phyloP scores from a whole-genome alignment of 495 filamentous ascomycete genomes.

The Wilcoxina mikolae region DNA sequence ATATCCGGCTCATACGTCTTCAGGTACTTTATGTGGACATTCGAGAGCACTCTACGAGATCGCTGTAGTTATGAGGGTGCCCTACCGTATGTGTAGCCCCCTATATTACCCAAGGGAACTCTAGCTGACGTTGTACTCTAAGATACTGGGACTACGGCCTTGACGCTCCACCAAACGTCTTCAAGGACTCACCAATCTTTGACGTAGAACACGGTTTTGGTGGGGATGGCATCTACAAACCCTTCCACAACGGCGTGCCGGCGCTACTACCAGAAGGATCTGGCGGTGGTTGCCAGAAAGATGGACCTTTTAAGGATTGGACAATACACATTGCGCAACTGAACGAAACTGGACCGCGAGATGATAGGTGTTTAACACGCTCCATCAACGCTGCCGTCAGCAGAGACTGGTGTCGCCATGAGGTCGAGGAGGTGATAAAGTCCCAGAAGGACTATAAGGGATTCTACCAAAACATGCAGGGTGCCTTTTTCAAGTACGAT shows the following conservation, averaged over 20 bases:
- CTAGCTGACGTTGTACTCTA: background rate
- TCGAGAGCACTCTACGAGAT: constrained; percentile 23
- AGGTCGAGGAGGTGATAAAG: constrained; percentile 7
- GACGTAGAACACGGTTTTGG: constrained; percentile 32
- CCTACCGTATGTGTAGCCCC: constrained; percentile 19
- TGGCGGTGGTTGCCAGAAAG: constrained; percentile 29
- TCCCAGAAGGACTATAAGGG: background rate
- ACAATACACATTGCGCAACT: constrained; percentile 11
- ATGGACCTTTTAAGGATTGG: constrained; percentile 33
- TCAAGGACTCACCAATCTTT: constrained; percentile 28
- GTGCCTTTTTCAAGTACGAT: background rate
- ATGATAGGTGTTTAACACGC: constrained; percentile 13
- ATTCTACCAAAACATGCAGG: constrained; percentile 2
- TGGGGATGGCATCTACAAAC: constrained; percentile 28
- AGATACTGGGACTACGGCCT: constrained; percentile 35
- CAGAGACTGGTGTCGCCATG: constrained; percentile 1
- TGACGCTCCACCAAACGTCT: constrained; percentile 28
- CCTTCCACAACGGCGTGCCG: background rate
- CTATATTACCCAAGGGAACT: background rate
- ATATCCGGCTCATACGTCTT: too few relatives aligned
- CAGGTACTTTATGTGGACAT: constrained; percentile 19
- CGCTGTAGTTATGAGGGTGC: constrained; percentile 29
- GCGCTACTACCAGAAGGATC: constrained; percentile 7
- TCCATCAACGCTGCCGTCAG: constrained; percentile 7
- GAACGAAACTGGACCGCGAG: background rate